Conservation (phyloP, 2,329 filamentous ascomycete genomes). For the Fusarium pininemorale region DNA sequence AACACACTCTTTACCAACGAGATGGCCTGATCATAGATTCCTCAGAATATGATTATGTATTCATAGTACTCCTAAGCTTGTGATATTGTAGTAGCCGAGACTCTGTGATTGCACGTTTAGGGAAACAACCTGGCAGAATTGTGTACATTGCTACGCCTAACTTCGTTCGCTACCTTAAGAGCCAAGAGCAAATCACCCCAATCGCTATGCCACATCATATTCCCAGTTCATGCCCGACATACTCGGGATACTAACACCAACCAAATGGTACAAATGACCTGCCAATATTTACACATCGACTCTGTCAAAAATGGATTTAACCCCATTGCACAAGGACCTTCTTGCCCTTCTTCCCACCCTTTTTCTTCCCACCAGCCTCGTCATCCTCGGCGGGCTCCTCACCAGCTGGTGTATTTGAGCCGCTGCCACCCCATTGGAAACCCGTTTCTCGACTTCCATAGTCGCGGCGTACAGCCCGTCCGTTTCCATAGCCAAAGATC, state of each 20-base stretch:
- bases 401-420: conserved; percentile 38
- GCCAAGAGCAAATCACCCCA: neutral
- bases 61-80: neutral
- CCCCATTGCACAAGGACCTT: conserved; percentile 72
- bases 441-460: conserved; percentile 58
- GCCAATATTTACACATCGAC: neutral
- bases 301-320: conserved; percentile 41
- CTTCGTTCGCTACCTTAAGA: neutral
- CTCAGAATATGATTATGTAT: too few relatives aligned
- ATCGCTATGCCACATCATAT: neutral
- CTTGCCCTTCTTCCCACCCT: conserved; percentile 67
- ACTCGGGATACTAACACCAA: neutral
- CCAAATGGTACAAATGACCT: neutral
- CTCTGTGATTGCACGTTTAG: neutral
- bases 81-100: neutral
- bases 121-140: neutral
- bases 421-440: conserved; percentile 60
- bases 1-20: neutral
- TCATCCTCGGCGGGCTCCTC: conserved; percentile 42
- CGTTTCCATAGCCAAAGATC: conserved; percentile 68
- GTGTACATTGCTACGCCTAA: neutral
- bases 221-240: neutral
- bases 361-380: conserved; percentile 56
- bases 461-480: conserved; percentile 64
- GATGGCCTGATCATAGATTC: neutral